A percentile compares a stretch with the other conserved stretches of the same genome.
phyloP scores from a whole-genome alignment of 1,284 basidiomycete genomes.

The Limonomyces culmigenus region DNA sequence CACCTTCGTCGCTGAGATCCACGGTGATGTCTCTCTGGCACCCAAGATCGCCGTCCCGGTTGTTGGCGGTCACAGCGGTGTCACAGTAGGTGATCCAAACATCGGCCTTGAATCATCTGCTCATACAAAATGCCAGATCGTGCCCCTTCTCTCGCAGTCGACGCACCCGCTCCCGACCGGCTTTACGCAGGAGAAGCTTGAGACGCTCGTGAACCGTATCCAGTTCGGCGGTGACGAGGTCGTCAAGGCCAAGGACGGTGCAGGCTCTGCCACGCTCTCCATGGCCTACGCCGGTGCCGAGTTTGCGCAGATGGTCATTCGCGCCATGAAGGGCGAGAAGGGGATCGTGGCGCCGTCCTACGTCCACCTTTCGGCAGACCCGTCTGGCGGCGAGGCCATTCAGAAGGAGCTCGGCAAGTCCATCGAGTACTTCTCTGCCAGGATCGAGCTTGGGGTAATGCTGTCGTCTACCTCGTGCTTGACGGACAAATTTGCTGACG shows the following conservation, averaged over 20 bases:
- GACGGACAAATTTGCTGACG: constrained; percentile 3
- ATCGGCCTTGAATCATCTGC: too few species aligned
- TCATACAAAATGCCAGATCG: constrained; percentile 42
- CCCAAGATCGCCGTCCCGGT: constrained; percentile 74
- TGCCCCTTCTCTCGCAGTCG: constrained; percentile 90
- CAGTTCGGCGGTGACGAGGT: constrained; percentile 74
- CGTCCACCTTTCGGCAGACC: constrained; percentile 70
- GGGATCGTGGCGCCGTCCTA: constrained; percentile 77
- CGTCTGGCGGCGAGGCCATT: constrained; percentile 43
- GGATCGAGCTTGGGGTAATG: constrained; percentile 71
- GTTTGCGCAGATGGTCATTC: constrained; percentile 67
- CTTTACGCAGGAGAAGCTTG: constrained; percentile 32
- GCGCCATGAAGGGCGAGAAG: constrained; percentile 79
- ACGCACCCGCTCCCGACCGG: constrained; percentile 49
- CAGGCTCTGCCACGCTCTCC: constrained; percentile 60
- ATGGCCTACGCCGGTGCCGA: constrained; percentile 69
- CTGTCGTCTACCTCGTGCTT: constrained; percentile 7
- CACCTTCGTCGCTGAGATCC: constrained; percentile 80
- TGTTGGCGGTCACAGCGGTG: constrained; percentile 92
- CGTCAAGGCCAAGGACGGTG: constrained; percentile 69
- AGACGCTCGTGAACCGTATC: constrained; percentile 45
- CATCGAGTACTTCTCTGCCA: constrained; percentile 75
- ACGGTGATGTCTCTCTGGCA: constrained; percentile 45
- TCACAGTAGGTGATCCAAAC: constrained; percentile 55
- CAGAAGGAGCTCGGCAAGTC: constrained; percentile 46